Percentiles rank a stretch among this genome's conserved stretches.
phyloP scores from a whole-genome alignment of 345 rosid species.

The Orychophragmus violaceus region DNA sequence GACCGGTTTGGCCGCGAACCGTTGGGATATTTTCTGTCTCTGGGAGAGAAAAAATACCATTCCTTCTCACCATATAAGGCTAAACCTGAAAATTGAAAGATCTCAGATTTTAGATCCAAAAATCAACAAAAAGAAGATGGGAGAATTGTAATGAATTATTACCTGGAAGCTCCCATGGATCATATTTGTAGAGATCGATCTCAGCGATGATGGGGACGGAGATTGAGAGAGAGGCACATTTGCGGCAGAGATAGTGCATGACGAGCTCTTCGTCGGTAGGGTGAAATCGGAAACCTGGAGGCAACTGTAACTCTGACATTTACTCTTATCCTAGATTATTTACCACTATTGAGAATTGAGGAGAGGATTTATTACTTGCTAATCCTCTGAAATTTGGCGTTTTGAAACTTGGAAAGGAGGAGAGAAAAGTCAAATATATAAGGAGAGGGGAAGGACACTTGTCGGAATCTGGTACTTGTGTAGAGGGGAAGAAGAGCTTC shows the following conservation, averaged over 20 bases:
- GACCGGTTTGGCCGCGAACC: constrained; percentile 94
- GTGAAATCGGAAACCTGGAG: constrained; percentile 91
- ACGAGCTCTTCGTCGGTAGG: constrained; percentile 98
- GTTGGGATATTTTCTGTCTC: constrained; percentile 90
- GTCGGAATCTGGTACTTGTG: constrained; percentile 12
- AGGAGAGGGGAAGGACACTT: constrained; percentile 28
- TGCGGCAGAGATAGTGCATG: constrained; percentile 78
- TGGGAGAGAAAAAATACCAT: constrained; percentile 90
- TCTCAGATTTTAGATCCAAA: neutral
- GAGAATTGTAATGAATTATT: neutral
- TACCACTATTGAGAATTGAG: neutral
- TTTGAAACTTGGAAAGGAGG: constrained; percentile 49
- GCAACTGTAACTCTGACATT: constrained; percentile 51
- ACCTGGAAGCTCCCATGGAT: constrained; percentile 98
- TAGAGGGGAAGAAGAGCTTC: constrained; percentile 24
- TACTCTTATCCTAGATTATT: neutral
- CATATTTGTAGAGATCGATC: constrained; percentile 77
- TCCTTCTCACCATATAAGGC: constrained; percentile 88
- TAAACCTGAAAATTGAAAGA: constrained; percentile 41
- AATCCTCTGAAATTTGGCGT: neutral
- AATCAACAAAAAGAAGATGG: neutral
- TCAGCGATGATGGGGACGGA: constrained; percentile 77
- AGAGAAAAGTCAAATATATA: constrained; percentile 48
- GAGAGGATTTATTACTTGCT: no score
- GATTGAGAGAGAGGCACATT: constrained; percentile 66